These are phyloP conservation scores for Heterobasidion irregulare DNA, from an alignment of 1,284 basidiomycete species.

Conservation along the genomic window DNA sequence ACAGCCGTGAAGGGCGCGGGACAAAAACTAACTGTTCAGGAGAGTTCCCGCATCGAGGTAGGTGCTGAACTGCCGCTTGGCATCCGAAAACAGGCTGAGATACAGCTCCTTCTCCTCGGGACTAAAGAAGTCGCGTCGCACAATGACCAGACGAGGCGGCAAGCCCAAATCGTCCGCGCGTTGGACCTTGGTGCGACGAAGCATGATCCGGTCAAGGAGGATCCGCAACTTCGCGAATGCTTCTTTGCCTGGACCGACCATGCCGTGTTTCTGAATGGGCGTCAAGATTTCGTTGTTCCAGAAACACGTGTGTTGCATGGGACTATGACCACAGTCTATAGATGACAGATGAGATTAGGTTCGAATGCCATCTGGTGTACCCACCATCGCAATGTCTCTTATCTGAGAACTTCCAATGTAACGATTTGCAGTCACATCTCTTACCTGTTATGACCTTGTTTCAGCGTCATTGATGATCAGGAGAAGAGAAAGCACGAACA, in stretches of 20 bases:
- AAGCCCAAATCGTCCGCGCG: conserved; percentile 95
- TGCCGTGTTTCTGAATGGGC: conserved; percentile 83
- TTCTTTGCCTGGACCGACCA: conserved; percentile 62
- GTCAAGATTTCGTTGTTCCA: conserved; percentile 94
- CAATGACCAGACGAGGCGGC: conserved; percentile 89
- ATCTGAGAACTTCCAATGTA: conserved; percentile 88
- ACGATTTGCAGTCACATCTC: conserved; percentile 77
- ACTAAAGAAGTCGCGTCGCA: conserved; percentile 91
- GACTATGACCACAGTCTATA: conserved; percentile 82
- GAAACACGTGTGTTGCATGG: conserved; percentile 82
- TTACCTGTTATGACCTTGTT: conserved; percentile 43
- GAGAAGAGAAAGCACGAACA: conserved; percentile 44
- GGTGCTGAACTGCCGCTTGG: conserved; percentile 87
- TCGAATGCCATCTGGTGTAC: conserved; percentile 8
- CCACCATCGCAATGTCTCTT: conserved; percentile 78
- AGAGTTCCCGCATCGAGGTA: conserved; percentile 90
- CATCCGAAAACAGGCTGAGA: conserved; percentile 86
- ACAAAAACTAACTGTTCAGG: conserved; percentile 67
- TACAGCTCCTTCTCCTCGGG: conserved; percentile 97
- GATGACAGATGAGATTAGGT: background rate
- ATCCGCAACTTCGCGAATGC: conserved; percentile 91
- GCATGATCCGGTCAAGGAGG: conserved; percentile 93
- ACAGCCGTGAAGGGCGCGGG: no score
- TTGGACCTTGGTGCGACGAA: conserved; percentile 87
- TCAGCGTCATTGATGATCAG: background rate